Conservation (phyloP, 208 protist species). For the Lotmaria passim region DNA sequence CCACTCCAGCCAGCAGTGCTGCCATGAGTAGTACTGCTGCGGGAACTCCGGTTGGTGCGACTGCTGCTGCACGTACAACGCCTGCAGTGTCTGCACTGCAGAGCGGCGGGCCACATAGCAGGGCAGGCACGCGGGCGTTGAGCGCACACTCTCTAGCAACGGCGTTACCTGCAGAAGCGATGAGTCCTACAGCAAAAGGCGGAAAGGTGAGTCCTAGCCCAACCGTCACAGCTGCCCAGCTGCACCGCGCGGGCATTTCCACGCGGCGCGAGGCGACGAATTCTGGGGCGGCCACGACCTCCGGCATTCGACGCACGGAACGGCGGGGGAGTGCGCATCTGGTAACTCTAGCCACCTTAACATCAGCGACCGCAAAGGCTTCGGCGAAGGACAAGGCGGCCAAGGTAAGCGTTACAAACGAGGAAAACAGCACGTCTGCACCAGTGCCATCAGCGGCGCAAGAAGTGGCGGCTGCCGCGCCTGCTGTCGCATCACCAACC, state of each 20-base stretch:
- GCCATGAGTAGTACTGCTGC: too few species aligned
- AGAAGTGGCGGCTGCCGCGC: not conserved
- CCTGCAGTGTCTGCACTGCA: not conserved
- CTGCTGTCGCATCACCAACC: too few species aligned
- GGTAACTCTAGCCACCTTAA: not conserved
- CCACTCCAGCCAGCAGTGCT: too few species aligned
- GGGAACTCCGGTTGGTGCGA: not conserved
- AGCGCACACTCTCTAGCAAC: too few species aligned
- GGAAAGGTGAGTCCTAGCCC: not conserved
- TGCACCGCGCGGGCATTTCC: not conserved
- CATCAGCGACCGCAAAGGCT: not conserved
- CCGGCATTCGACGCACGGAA: not conserved
- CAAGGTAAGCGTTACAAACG: not conserved
- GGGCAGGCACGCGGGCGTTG: not conserved
- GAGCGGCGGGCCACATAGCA: not conserved
- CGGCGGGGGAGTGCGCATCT: not conserved
- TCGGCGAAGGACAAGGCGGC: not conserved
- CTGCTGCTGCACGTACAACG: not conserved
- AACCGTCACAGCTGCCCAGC: not conserved
- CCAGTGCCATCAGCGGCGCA: not conserved
- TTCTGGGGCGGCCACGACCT: not conserved
- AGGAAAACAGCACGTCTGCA: not conserved
- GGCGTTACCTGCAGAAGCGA: not conserved
- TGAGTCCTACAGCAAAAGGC: not conserved
- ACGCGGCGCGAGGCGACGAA: not conserved